These are phyloP conservation scores for Platanthera guangdongensis DNA, from an alignment of 106 monocot genomes.

Conservation along the genomic window DNA sequence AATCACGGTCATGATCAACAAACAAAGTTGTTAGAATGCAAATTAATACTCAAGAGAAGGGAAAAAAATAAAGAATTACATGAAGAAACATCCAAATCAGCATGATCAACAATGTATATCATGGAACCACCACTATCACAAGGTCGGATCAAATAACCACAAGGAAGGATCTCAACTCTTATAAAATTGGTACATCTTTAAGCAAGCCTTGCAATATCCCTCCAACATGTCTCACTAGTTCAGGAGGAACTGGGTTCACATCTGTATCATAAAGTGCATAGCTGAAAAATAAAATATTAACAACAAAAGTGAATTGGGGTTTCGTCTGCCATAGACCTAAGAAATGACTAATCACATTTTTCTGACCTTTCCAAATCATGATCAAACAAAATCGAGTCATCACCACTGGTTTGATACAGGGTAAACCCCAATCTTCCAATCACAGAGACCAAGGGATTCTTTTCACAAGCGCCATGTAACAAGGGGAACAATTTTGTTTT, in stretches of 20 bases:
- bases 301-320: background rate
- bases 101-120: too few relatives aligned
- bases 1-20: too few relatives aligned
- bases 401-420: constrained; percentile 91
- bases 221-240: constrained; percentile 67
- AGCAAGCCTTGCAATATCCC: constrained; percentile 68
- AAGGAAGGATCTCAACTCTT: too few relatives aligned
- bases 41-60: too few relatives aligned
- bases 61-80: too few relatives aligned
- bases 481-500: too few relatives aligned
- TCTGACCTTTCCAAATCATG: constrained; percentile 91
- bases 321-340: too few relatives aligned
- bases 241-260: constrained; percentile 78
- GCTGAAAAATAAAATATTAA: constrained; percentile 24
- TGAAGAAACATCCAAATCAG: too few relatives aligned
- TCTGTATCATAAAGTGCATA: constrained; percentile 91
- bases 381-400: constrained; percentile 92
- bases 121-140: too few relatives aligned
- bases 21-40: too few relatives aligned
- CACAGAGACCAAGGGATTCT: constrained; percentile 83
- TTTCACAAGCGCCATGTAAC: constrained; percentile 91
- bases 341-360: background rate
- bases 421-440: constrained; percentile 85
- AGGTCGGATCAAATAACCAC: too few relatives aligned
- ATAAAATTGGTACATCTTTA: too few relatives aligned